Evolutionary conservation across 2,329 filamentous ascomycete genomes (phyloP).

Genomic region (Ceratocystis smalleyi): DNA sequence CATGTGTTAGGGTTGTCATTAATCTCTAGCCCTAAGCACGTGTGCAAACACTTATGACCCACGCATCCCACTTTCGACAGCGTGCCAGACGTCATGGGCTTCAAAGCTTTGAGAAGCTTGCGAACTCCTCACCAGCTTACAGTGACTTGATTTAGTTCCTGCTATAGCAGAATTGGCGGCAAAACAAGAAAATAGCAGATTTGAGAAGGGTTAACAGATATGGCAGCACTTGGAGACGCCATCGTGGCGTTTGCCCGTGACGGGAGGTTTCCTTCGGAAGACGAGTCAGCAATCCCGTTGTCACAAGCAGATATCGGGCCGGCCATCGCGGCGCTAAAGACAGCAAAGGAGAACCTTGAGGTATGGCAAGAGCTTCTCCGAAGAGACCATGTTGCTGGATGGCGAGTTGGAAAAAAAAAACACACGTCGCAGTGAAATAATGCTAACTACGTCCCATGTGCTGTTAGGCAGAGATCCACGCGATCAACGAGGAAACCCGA

Average conservation of each 20-base stretch:
- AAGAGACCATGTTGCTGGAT: neutral
- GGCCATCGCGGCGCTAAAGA: constrained; percentile 27
- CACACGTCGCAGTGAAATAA: neutral
- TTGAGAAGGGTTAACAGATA: neutral
- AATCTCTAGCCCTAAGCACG: no score
- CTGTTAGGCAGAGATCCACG: constrained; percentile 51
- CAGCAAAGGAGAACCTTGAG: constrained; percentile 27
- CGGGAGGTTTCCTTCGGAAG: constrained; percentile 27
- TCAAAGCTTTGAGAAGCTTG: neutral
- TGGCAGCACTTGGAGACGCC: constrained; percentile 25
- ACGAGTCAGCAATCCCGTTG: constrained; percentile 25
- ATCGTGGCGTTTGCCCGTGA: constrained; percentile 29
- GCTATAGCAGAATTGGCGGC: neutral
- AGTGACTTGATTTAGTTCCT: neutral
- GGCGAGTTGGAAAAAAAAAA: neutral
- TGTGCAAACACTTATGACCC: constrained; percentile 8
- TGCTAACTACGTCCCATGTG: constrained; percentile 2
- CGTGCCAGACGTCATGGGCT: constrained; percentile 12
- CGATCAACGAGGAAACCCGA: constrained; percentile 60
- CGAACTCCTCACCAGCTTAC: neutral
- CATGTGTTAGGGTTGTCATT: neutral
- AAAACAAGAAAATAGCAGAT: neutral
- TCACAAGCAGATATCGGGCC: constrained; percentile 27
- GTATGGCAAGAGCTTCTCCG: constrained; percentile 20
- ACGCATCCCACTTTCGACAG: constrained; percentile 8